phyloP scores from a whole-genome alignment of 345 rosid genomes.

The Camelina neglecta region DNA sequence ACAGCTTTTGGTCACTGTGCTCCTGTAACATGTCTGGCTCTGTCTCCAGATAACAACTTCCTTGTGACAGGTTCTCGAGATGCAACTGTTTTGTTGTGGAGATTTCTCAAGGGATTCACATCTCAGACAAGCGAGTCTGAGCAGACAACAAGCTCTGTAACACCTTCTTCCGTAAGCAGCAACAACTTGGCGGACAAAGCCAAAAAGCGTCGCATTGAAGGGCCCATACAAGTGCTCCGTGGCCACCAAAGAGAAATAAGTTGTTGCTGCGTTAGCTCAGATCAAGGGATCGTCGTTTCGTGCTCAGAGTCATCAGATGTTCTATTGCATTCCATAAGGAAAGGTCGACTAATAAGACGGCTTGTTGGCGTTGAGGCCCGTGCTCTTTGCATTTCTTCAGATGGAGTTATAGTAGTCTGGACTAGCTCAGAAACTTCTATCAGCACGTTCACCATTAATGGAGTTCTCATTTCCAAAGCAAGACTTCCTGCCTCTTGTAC shows the following conservation, averaged over 20 bases:
- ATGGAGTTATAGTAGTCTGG: conserved; percentile 83
- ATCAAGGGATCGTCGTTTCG: conserved; percentile 83
- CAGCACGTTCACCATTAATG: conserved; percentile 78
- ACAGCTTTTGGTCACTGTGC: conserved; percentile 89
- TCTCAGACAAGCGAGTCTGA: conserved; percentile 60
- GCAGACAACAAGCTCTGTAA: conserved; percentile 49
- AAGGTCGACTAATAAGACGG: conserved; percentile 84
- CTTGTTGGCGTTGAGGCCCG: conserved; percentile 76
- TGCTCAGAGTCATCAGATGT: conserved; percentile 73
- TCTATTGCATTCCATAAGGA: conserved; percentile 78
- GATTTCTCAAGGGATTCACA: conserved; percentile 58
- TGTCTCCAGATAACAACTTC: conserved; percentile 74
- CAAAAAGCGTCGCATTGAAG: conserved; percentile 66
- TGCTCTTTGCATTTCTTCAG: conserved; percentile 76
- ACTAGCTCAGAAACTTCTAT: conserved; percentile 57
- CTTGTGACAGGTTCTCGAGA: conserved; percentile 96
- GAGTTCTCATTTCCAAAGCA: conserved; percentile 63
- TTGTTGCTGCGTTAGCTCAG: conserved; percentile 87
- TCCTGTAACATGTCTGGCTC: conserved; percentile 94
- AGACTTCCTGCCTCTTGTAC: conserved; percentile 64
- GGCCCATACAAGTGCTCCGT: conserved; percentile 88
- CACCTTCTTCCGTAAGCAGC: conserved; percentile 51
- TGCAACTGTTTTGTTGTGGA: conserved; percentile 90
- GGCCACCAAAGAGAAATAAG: conserved; percentile 76
- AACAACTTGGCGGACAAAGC: conserved; percentile 28